Evolutionary conservation across 2,329 filamentous ascomycete species (phyloP).

Genomic region (Aspergillus melleus): DNA sequence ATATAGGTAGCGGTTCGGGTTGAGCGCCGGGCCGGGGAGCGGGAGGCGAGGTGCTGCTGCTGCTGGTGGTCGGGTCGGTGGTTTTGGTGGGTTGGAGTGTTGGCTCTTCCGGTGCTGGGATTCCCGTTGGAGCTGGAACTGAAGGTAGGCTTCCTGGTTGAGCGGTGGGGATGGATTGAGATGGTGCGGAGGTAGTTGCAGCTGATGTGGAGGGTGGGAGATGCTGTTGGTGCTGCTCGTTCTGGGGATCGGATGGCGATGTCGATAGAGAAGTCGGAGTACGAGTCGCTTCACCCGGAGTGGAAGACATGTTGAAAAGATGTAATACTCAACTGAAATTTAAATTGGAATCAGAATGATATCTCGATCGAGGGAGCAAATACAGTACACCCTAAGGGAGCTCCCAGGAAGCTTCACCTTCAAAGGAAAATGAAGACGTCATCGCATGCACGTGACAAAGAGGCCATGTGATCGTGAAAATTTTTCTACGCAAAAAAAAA

Average conservation of each 20-base stretch:
- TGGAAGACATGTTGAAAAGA: conserved; percentile 6
- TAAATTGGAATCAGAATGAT: not conserved
- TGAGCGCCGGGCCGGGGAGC: conserved; percentile 41
- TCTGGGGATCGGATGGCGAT: not conserved
- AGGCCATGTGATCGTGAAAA: not conserved
- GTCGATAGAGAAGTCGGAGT: not conserved
- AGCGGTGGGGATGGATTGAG: conserved; percentile 34
- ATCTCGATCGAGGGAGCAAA: not conserved
- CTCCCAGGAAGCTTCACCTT: not conserved
- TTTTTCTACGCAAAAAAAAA: not conserved
- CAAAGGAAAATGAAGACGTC: not conserved
- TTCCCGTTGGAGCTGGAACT: conserved; percentile 24
- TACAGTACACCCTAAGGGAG: not conserved
- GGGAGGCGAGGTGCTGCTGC: conserved; percentile 35
- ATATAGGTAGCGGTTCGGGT: conserved; percentile 12
- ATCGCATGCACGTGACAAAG: not conserved
- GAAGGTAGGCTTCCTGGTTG: conserved; percentile 12
- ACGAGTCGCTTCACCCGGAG: not conserved
- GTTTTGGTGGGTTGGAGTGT: conserved; percentile 24
- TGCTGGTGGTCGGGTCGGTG: conserved; percentile 22
- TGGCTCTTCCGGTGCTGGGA: conserved; percentile 4
- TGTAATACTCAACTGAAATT: not conserved
- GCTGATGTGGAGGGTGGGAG: conserved; percentile 14
- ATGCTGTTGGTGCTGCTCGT: not conserved
- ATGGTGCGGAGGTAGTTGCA: conserved; percentile 28